These are phyloP conservation scores for Gomphus bonarii DNA, from an alignment of 1,284 basidiomycete species.

Conservation along the genomic window DNA sequence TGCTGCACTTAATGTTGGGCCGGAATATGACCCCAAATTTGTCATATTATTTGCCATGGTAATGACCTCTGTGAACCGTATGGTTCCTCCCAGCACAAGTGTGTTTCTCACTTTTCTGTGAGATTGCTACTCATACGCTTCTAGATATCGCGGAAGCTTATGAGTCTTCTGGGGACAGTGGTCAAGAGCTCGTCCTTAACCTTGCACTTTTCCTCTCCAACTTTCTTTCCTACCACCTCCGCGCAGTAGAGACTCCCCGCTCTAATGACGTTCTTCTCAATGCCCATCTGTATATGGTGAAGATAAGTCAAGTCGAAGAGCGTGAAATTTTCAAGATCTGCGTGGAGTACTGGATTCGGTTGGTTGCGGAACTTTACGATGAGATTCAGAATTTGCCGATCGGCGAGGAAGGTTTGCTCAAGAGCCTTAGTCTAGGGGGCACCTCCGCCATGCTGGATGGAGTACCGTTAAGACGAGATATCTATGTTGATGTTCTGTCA, in stretches of 20 bases:
- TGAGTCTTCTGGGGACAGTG: conserved; percentile 81
- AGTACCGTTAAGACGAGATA: conserved; percentile 82
- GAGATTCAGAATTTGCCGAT: conserved; percentile 92
- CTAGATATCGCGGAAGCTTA: conserved; percentile 85
- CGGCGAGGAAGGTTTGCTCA: conserved; percentile 86
- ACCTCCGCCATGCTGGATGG: conserved; percentile 61
- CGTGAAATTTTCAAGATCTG: conserved; percentile 99
- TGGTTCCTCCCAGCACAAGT: conserved; percentile 93
- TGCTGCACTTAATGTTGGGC: conserved; percentile 87
- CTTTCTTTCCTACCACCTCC: conserved; percentile 89
- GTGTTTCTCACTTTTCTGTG: conserved; percentile 10
- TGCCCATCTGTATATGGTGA: conserved; percentile 97
- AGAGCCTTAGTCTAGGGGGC: conserved; percentile 82
- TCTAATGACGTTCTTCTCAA: conserved; percentile 93
- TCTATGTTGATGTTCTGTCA: conserved; percentile 90
- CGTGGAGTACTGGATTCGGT: conserved; percentile 96
- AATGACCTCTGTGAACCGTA: conserved; percentile 93
- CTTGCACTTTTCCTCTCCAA: conserved; percentile 95
- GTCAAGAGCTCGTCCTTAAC: conserved; percentile 96
- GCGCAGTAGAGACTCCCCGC: conserved; percentile 84
- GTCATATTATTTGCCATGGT: conserved; percentile 97
- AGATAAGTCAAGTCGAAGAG: conserved; percentile 97
- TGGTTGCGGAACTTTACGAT: conserved; percentile 98
- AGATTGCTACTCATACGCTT: conserved; percentile 1
- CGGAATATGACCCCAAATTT: conserved; percentile 98